These are phyloP conservation scores for Hymenoscyphus fructigenus DNA, from an alignment of 2,329 filamentous ascomycete genomes.

Conservation along the genomic window DNA sequence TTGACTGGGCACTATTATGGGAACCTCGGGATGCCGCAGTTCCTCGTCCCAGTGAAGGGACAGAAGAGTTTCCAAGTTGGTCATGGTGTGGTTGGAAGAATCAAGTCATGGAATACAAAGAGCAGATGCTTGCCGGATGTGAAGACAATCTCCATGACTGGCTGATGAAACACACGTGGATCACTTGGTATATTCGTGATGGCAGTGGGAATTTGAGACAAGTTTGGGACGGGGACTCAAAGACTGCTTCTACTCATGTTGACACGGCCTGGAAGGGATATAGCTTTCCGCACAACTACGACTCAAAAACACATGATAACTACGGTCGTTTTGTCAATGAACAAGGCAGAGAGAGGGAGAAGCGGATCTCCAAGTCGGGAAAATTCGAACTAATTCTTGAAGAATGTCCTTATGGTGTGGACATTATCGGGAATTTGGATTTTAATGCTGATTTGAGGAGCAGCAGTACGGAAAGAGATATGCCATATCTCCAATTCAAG, in stretches of 20 bases:
- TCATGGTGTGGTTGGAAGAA: constrained; percentile 40
- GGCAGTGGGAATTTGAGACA: constrained; percentile 35
- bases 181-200: constrained; percentile 39
- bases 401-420: background rate
- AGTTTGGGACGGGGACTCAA: constrained; percentile 30
- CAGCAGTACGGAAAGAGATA: constrained; percentile 7
- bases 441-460: background rate
- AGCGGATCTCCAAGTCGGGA: background rate
- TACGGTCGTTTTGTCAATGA: background rate
- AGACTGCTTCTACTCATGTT: background rate
- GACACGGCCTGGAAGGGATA: constrained; percentile 11
- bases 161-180: constrained; percentile 40
- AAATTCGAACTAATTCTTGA: background rate
- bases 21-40: constrained; percentile 17
- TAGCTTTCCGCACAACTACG: background rate
- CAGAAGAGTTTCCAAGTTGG: constrained; percentile 38
- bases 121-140: constrained; percentile 25
- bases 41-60: background rate
- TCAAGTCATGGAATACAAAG: constrained; percentile 9
- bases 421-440: background rate
- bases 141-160: constrained; percentile 36
- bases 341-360: background rate
- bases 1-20: constrained; percentile 40
- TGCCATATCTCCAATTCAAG: constrained; percentile 37
- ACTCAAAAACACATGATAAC: background rate